phyloP scores from a whole-genome alignment of 345 rosid species.

The Abelmoschus esculentus region DNA sequence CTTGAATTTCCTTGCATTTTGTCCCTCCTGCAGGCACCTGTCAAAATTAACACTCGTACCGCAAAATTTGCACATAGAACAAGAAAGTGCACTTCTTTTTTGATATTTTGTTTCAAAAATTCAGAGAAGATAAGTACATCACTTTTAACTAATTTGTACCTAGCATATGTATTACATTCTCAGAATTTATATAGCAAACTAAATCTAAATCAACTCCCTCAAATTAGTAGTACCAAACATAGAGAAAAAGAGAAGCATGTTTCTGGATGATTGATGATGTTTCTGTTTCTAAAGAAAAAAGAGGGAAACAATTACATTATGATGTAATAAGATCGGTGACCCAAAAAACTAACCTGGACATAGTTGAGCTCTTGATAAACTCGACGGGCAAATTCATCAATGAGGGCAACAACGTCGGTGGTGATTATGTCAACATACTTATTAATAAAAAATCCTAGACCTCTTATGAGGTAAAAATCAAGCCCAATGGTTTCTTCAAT shows the following conservation, averaged over 20 bases:
- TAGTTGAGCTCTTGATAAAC: slow-evolving; percentile 95
- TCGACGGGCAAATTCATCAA: slow-evolving; percentile 86
- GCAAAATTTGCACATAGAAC: slow-evolving; percentile 19
- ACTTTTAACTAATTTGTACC: not conserved
- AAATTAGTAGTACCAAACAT: not conserved
- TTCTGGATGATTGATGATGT: not conserved
- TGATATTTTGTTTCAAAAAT: not conserved
- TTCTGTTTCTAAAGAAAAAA: not conserved
- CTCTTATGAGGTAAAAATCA: slow-evolving; percentile 85
- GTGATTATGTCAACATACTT: slow-evolving; percentile 72
- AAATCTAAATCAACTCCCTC: not conserved
- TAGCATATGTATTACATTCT: not conserved
- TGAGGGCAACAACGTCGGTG: slow-evolving; percentile 69
- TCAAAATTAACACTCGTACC: slow-evolving; percentile 40
- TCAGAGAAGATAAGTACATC: not conserved
- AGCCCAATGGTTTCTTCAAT: slow-evolving; percentile 85
- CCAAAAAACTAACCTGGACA: slow-evolving; percentile 59
- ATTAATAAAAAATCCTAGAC: slow-evolving; percentile 63
- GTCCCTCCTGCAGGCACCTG: slow-evolving; percentile 85
- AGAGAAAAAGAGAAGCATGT: not conserved
- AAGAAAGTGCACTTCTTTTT: not conserved
- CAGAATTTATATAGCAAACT: not conserved
- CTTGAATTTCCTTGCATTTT: slow-evolving; percentile 88
- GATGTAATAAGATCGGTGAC: not conserved
- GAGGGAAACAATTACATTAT: not conserved